A percentile compares a stretch with the other conserved stretches of the same genome.
These are phyloP conservation scores for Didymosphaeria variabile DNA, from an alignment of 2,329 filamentous ascomycete genomes.

Conservation along the genomic window DNA sequence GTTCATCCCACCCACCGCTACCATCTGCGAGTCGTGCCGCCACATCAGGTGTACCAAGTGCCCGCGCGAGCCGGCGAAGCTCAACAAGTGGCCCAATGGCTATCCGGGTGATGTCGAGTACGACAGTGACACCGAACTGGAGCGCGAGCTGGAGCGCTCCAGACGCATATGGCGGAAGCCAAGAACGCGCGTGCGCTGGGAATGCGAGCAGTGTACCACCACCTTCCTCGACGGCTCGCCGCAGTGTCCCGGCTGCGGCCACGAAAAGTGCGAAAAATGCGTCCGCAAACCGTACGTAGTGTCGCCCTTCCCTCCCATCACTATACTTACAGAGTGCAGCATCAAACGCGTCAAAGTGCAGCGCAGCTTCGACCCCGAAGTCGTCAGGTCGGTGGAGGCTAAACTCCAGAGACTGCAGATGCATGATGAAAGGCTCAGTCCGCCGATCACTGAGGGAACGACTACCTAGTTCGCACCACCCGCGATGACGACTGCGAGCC, in stretches of 20 bases:
- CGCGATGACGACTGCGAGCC: not conserved
- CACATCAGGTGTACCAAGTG: conserved; percentile 83
- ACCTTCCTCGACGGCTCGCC: conserved; percentile 65
- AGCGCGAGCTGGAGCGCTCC: conserved; percentile 34
- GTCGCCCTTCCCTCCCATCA: not conserved
- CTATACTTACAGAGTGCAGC: conserved; percentile 39
- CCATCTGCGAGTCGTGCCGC: conserved; percentile 72
- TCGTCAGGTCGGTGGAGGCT: conserved; percentile 66
- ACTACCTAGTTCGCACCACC: conserved; percentile 10
- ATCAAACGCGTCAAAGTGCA: conserved; percentile 65
- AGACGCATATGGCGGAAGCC: conserved; percentile 56
- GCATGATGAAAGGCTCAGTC: conserved; percentile 29
- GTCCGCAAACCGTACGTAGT: conserved; percentile 60
- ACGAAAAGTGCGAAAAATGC: conserved; percentile 68
- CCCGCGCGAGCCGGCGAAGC: conserved; percentile 78
- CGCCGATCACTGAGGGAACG: conserved; percentile 9
- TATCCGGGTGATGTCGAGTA: conserved; percentile 70
- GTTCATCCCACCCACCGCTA: conserved; percentile 62
- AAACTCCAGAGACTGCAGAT: conserved; percentile 56
- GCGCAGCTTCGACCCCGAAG: conserved; percentile 68
- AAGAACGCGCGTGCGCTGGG: conserved; percentile 55
- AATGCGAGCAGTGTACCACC: conserved; percentile 70
- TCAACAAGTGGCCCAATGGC: conserved; percentile 73
- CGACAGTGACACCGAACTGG: conserved; percentile 44
- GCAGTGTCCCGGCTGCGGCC: conserved; percentile 68